These are phyloP conservation scores for Saksenaea vasiformis DNA, from an alignment of 371 early-diverging fungal genomes.

Conservation along the genomic window DNA sequence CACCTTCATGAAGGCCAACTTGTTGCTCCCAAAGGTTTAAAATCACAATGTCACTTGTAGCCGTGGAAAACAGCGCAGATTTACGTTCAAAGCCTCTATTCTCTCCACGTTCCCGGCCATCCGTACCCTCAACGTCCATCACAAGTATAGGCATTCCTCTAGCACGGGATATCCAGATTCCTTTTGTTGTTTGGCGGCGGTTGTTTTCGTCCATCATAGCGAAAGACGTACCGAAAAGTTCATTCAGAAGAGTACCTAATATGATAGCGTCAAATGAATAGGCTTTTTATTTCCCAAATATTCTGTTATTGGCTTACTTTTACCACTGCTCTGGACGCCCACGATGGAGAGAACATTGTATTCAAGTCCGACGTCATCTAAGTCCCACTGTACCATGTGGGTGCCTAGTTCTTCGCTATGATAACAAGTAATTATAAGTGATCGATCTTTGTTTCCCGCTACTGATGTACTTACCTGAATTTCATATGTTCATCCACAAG, in stretches of 20 bases:
- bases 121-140: constrained; percentile 98
- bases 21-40: constrained; percentile 98
- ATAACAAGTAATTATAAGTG: neutral
- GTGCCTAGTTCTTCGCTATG: constrained; percentile 64
- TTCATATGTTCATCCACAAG: constrained; percentile 80
- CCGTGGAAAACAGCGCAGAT: constrained; percentile 95
- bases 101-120: constrained; percentile 98
- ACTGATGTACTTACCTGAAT: constrained; percentile 69
- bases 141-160: constrained; percentile 83
- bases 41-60: constrained; percentile 93
- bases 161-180: constrained; percentile 94
- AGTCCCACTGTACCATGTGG: constrained; percentile 83
- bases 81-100: constrained; percentile 99
- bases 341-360: constrained; percentile 98
- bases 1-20: constrained; percentile 98
- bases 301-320: constrained; percentile 83
- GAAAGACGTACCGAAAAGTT: constrained; percentile 91
- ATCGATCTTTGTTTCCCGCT: neutral
- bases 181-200: constrained; percentile 94
- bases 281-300: too few relatives aligned
- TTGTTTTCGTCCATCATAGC: constrained; percentile 89
- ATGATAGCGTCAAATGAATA: neutral
- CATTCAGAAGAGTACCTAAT: constrained; percentile 91
- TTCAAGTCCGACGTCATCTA: constrained; percentile 87
- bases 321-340: constrained; percentile 98